Evolutionary conservation across 441 rosid genomes (phyloP), one percentile per base, ranked within the genome.

Genomic region (Syzygium syzygioides): DNA sequence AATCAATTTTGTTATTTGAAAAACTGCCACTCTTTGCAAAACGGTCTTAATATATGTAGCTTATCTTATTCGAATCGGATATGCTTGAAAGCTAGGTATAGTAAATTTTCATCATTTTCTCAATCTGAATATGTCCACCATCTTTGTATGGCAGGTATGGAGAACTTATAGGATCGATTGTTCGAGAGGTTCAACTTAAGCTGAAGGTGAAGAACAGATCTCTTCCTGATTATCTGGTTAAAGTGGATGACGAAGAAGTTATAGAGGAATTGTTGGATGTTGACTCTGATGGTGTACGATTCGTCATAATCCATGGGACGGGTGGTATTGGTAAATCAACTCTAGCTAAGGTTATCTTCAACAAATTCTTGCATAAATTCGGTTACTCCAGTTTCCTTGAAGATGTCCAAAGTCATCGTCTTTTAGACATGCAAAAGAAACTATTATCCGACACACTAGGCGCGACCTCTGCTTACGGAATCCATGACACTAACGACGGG

Each of bases 191-290:
- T 9, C 45, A 2, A 4, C 13, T 32, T 9, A 66, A 66, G 45
- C 7, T 66, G 3, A 66, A 8, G 25, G 25, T 1, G 25, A 32
- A 66, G 79, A 9, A 18, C 2, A 32, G 79, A 18, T 0, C 0
- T 17, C 14, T 66, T 66, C 79, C 41, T 1, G 14, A 18, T 45
- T 1, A 32, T 32, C 25, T 66, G 9, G 45, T 66, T 18, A 25
- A 32, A 66, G 34, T 0, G 4, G 1, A 18, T 9, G 79, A 66
- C 18, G 3, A 0, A 6, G 3, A 18, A 7, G 0, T 0, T 8
- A 32, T 66, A 66, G 3, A 4, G 79, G 2, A 68, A 32, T 2
- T 68, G 45, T 4, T 68, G 79, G 25, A 68, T 9, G 3, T 32
- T 9, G 3, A 4, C 26, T 18, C 6, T 9, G 1, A 1, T 18